Conservation (phyloP, 805 yeast species). For the Candida montana region DNA sequence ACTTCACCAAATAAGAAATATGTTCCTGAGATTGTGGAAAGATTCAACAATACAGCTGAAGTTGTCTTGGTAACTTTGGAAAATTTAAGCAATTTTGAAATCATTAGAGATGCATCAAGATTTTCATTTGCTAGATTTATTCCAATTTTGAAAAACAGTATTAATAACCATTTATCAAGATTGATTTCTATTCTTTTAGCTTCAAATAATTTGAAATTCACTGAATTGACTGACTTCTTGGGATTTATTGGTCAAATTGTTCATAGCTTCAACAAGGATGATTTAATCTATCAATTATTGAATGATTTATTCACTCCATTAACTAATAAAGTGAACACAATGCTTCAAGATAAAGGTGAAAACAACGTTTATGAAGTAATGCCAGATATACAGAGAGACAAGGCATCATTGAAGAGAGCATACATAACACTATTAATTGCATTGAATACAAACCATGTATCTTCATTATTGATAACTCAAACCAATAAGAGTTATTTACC, state of each 20-base stretch:
- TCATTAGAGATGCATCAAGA: conserved; percentile 78
- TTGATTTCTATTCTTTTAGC: conserved; percentile 62
- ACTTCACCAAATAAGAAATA: conserved; percentile 27
- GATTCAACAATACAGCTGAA: conserved; percentile 66
- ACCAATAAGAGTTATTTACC: conserved; percentile 60
- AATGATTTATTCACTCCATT: conserved; percentile 74
- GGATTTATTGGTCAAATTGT: conserved; percentile 84
- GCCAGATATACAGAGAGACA: conserved; percentile 64
- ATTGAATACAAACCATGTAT: conserved; percentile 69
- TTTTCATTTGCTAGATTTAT: conserved; percentile 84
- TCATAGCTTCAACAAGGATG: conserved; percentile 67
- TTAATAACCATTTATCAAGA: conserved; percentile 56
- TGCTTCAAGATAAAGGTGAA: conserved; percentile 39
- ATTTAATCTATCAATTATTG: conserved; percentile 64
- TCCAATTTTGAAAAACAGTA: conserved; percentile 55
- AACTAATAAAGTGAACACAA: conserved; percentile 52
- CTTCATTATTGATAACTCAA: conserved; percentile 69
- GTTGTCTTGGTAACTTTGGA: conserved; percentile 82
- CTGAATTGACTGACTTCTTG: conserved; percentile 75
- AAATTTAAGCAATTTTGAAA: conserved; percentile 57
- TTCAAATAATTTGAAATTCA: conserved; percentile 48
- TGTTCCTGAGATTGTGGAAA: conserved; percentile 36
- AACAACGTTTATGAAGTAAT: conserved; percentile 32
- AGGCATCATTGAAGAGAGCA: conserved; percentile 59
- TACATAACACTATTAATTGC: conserved; percentile 65